These are phyloP conservation scores for Elymus sibiricus DNA, from an alignment of 176 grass and related monocot genomes.

Conservation along the genomic window DNA sequence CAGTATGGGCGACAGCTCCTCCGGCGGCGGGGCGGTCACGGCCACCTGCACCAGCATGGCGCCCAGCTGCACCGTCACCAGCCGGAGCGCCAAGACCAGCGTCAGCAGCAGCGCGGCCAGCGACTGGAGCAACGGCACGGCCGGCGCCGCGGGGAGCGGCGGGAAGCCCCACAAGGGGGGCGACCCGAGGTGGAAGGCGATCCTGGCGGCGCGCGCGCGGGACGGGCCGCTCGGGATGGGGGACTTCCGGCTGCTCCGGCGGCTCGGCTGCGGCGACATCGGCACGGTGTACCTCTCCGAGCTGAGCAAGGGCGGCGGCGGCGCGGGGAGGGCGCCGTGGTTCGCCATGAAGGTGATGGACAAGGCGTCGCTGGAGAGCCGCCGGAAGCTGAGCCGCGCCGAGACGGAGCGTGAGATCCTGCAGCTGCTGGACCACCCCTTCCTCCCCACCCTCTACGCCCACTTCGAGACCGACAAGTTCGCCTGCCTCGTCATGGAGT, in stretches of 20 bases:
- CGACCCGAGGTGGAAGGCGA: conserved; percentile 56
- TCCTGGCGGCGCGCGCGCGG: conserved; percentile 29
- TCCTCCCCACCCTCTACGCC: conserved; percentile 61
- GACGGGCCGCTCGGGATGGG: conserved; percentile 52
- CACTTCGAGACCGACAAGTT: conserved; percentile 70
- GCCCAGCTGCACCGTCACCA: conserved; percentile 49
- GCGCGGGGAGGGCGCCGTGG: conserved; percentile 29
- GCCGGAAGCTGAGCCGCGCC: conserved; percentile 56
- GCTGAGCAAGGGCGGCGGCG: conserved; percentile 24
- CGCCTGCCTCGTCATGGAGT: conserved; percentile 96
- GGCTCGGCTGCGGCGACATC: conserved; percentile 66
- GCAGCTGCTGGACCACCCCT: conserved; percentile 70
- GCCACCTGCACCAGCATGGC: conserved; percentile 46
- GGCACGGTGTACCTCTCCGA: conserved; percentile 58
- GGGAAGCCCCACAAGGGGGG: conserved; percentile 55
- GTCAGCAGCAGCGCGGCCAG: conserved; percentile 54
- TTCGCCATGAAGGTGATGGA: conserved; percentile 75
- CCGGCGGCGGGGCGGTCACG: conserved; percentile 26
- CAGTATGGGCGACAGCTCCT: conserved; percentile 56
- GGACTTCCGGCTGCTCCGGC: conserved; percentile 48
- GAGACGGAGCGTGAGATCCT: conserved; percentile 63
- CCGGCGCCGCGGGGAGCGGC: neutral
- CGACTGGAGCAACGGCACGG: conserved; percentile 39
- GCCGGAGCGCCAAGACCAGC: conserved; percentile 54
- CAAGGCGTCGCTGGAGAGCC: conserved; percentile 66